Evolutionary conservation across 257 asterid genomes (phyloP).

Genomic region (Solanum bukasovii): DNA sequence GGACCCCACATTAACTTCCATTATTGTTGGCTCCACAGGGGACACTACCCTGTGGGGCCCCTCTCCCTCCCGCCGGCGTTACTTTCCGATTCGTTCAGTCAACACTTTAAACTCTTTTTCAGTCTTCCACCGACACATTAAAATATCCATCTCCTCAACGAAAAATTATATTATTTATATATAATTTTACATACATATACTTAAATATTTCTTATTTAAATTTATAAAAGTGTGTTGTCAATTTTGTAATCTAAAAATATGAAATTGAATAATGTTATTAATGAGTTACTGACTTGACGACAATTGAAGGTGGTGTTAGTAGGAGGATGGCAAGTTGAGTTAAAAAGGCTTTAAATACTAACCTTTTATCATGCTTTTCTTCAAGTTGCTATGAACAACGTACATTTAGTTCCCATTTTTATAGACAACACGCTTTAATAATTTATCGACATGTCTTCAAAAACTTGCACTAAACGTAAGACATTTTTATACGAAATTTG

Average conservation of each 20-base stretch:
- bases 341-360: neutral
- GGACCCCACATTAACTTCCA: conserved; percentile 20
- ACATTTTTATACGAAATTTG: neutral
- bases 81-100: neutral
- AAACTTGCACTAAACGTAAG: neutral
- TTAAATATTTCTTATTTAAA: neutral
- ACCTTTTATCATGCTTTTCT: neutral
- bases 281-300: neutral
- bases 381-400: neutral
- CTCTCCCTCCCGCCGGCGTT: neutral
- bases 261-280: neutral
- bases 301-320: neutral
- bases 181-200: too few species aligned
- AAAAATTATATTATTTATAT: too few species aligned
- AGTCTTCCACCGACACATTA: neutral
- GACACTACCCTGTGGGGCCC: conserved; percentile 14
- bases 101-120: neutral
- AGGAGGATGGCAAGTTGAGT: neutral
- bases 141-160: too few species aligned
- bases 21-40: conserved; percentile 19
- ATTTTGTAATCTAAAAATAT: neutral
- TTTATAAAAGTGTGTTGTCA: neutral
- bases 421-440: neutral
- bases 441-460: neutral
- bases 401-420: neutral